phyloP scores from a whole-genome alignment of 1,284 basidiomycete genomes.

The Phellopilus nigrolimitatus region DNA sequence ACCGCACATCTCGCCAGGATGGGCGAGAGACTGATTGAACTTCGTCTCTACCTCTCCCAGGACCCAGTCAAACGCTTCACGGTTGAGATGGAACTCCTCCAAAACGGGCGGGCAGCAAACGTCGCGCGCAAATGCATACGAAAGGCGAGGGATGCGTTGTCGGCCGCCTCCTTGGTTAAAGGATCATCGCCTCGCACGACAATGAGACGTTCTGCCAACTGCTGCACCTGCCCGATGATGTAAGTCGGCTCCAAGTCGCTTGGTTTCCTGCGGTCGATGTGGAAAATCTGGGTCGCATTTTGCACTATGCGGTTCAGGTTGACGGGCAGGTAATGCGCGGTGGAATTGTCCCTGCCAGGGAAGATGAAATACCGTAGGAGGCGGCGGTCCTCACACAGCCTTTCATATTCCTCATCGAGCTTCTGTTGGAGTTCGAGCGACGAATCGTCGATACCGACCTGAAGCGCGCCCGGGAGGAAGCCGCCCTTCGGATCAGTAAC shows the following conservation, averaged over 20 bases:
- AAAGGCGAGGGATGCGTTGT: slow-evolving; percentile 91
- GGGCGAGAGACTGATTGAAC: slow-evolving; percentile 87
- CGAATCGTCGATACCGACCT: slow-evolving; percentile 91
- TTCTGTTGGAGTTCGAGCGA: slow-evolving; percentile 87
- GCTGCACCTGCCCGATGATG: slow-evolving; percentile 77
- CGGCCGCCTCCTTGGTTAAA: slow-evolving; percentile 74
- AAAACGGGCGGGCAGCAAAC: slow-evolving; percentile 82
- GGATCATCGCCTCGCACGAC: slow-evolving; percentile 85
- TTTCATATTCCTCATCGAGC: slow-evolving; percentile 85
- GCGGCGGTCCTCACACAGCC: slow-evolving; percentile 73
- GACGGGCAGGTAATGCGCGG: slow-evolving; percentile 83
- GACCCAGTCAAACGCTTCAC: slow-evolving; percentile 96
- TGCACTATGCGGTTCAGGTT: slow-evolving; percentile 94
- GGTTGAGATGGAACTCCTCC: slow-evolving; percentile 81
- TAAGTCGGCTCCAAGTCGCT: slow-evolving; percentile 89
- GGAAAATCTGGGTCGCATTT: slow-evolving; percentile 96
- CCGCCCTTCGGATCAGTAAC: slow-evolving; percentile 78
- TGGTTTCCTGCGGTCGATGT: slow-evolving; percentile 90
- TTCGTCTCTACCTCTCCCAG: slow-evolving; percentile 93
- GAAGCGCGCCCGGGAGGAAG: slow-evolving; percentile 77
- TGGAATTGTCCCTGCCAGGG: slow-evolving; percentile 68
- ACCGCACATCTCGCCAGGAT: slow-evolving; percentile 99
- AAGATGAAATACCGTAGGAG: slow-evolving; percentile 83
- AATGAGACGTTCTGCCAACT: slow-evolving; percentile 66
- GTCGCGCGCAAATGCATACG: slow-evolving; percentile 89